Conservation (phyloP, 352 stramenopile genomes). For the Pythium periplocum region DNA sequence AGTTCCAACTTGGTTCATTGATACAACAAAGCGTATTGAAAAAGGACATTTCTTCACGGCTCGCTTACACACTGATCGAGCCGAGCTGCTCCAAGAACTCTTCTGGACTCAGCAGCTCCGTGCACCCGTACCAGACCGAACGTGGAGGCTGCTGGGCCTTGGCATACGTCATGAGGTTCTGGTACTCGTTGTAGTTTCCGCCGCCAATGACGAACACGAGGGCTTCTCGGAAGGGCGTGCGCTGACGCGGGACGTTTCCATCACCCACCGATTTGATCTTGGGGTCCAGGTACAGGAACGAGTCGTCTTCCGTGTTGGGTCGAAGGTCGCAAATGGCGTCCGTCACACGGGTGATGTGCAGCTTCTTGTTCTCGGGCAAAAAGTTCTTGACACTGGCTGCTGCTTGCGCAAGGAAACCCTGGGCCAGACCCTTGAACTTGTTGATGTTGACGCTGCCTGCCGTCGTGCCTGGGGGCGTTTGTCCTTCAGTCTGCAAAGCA, state of each 20-base stretch:
- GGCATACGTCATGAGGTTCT: constrained; percentile 80
- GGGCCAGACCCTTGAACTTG: constrained; percentile 82
- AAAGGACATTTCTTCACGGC: too few species aligned
- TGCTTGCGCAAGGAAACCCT: constrained; percentile 76
- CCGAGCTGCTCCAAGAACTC: constrained; percentile 86
- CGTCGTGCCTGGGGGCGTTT: constrained; percentile 8
- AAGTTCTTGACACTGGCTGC: constrained; percentile 86
- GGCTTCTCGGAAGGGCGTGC: constrained; percentile 71
- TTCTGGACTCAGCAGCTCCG: constrained; percentile 84
- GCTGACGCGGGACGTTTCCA: constrained; percentile 48
- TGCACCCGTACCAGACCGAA: constrained; percentile 86
- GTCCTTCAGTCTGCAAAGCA: constrained; percentile 27
- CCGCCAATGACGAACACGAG: constrained; percentile 88
- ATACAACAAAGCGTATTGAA: too few species aligned
- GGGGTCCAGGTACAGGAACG: constrained; percentile 81
- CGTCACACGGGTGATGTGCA: constrained; percentile 76
- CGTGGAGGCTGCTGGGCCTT: constrained; percentile 62
- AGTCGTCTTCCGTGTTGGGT: constrained; percentile 78
- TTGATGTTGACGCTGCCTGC: constrained; percentile 51
- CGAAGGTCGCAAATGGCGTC: constrained; percentile 81
- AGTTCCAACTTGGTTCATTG: too few species aligned
- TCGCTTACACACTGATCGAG: constrained; percentile 46
- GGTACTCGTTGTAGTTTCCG: constrained; percentile 87
- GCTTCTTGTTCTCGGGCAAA: constrained; percentile 83
- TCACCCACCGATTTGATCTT: constrained; percentile 78